Evolutionary conservation across 2,329 filamentous ascomycete species (phyloP).

Genomic region (Ascochyta fabae): DNA sequence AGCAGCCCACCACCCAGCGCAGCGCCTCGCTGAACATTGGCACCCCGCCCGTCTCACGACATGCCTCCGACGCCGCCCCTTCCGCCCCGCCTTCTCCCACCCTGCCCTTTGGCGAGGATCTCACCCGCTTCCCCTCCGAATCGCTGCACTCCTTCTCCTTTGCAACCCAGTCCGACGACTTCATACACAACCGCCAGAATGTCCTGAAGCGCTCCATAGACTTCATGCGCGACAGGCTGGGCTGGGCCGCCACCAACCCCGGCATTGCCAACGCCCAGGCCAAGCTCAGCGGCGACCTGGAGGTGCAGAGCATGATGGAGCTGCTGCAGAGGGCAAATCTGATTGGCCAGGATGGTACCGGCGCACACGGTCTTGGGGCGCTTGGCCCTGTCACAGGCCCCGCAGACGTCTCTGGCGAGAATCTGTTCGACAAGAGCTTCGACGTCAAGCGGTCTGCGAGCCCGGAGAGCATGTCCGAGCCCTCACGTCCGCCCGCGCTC

Average conservation of each 20-base stretch:
- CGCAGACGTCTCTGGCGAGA: constrained; percentile 72
- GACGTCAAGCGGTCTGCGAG: constrained; percentile 58
- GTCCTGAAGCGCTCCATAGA: constrained; percentile 92
- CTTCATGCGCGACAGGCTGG: constrained; percentile 92
- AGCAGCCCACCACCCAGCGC: constrained; percentile 64
- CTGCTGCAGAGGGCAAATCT: constrained; percentile 82
- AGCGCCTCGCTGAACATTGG: constrained; percentile 72
- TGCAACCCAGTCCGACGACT: constrained; percentile 91
- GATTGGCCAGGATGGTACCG: constrained; percentile 70
- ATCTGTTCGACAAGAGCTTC: constrained; percentile 87
- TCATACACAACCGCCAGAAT: constrained; percentile 89
- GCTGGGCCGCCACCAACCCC: constrained; percentile 77
- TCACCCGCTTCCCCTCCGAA: constrained; percentile 90
- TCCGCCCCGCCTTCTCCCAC: constrained; percentile 70
- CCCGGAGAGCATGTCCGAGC: constrained; percentile 48
- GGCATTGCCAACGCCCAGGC: constrained; percentile 85
- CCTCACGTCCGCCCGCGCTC: constrained; percentile 28
- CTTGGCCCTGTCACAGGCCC: constrained; percentile 80
- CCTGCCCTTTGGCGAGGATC: constrained; percentile 79
- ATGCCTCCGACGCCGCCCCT: constrained; percentile 58
- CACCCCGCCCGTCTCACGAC: constrained; percentile 63
- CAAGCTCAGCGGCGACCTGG: constrained; percentile 79
- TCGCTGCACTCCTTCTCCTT: constrained; percentile 99
- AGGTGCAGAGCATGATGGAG: constrained; percentile 90
- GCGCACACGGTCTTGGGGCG: constrained; percentile 55